Percentiles rank a stretch among this genome's conserved stretches.
Conservation (phyloP, 2,329 filamentous ascomycete species). For the Biscogniauxia marginata region DNA sequence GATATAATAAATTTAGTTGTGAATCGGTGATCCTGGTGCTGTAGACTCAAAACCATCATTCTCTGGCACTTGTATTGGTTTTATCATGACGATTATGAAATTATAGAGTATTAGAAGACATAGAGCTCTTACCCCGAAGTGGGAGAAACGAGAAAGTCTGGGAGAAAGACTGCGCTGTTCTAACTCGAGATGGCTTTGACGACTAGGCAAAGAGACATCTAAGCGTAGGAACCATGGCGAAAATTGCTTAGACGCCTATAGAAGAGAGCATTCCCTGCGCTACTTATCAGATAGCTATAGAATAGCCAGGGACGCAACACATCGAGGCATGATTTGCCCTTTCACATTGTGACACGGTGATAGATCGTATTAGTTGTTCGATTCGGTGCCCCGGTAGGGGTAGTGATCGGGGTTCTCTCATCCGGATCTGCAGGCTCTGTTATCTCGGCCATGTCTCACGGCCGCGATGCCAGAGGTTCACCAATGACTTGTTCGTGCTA, state of each 20-base stretch:
- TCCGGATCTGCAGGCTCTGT: neutral
- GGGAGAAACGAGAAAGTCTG: neutral
- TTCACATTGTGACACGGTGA: neutral
- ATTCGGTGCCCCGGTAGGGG: neutral
- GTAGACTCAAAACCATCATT: neutral
- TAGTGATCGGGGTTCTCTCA: neutral
- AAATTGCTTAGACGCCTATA: neutral
- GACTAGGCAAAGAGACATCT: neutral
- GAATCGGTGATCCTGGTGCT: neutral
- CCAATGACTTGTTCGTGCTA: neutral
- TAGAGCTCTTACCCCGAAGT: neutral
- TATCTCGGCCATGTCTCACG: neutral
- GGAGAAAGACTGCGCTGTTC: neutral
- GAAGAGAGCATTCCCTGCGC: neutral
- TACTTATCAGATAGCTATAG: neutral
- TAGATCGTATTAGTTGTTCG: neutral
- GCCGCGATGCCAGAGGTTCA: neutral
- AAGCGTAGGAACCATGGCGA: neutral
- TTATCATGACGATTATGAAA: neutral
- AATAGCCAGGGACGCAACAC: neutral
- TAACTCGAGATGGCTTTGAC: neutral
- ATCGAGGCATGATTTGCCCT: neutral
- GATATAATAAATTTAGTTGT: neutral
- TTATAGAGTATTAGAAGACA: too few relatives aligned
- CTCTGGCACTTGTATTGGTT: neutral